Evolutionary conservation across 164 flowering plant genomes (phyloP).

Genomic region (Chimonanthus salicifolius): DNA sequence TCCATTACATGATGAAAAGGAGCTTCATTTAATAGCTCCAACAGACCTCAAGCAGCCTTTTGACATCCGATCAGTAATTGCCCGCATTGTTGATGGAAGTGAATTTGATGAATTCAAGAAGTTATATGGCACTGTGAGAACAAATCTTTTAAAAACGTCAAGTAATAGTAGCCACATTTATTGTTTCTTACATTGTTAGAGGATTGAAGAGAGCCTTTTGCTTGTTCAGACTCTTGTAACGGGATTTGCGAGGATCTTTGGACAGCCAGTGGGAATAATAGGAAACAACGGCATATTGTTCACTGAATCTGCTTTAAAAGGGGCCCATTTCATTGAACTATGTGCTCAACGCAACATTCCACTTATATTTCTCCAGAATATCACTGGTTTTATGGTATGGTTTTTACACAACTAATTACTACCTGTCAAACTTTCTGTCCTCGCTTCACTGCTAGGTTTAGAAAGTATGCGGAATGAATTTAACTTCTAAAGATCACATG

Average conservation of each 20-base stretch:
- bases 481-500: not conserved
- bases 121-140: slow-evolving; percentile 97
- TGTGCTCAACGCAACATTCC: slow-evolving; percentile 95
- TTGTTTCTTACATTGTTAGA: not conserved
- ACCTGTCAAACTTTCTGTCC: not conserved
- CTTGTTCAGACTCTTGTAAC: slow-evolving; percentile 92
- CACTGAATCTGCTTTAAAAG: slow-evolving; percentile 94
- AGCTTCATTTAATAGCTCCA: slow-evolving; percentile 86
- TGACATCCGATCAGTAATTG: slow-evolving; percentile 86
- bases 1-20: slow-evolving; percentile 78
- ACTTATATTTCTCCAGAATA: slow-evolving; percentile 92
- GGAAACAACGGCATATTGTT: slow-evolving; percentile 96
- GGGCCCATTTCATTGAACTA: slow-evolving; percentile 91
- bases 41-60: slow-evolving; percentile 82
- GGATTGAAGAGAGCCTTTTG: slow-evolving; percentile 1
- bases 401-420: not conserved
- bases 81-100: slow-evolving; percentile 92
- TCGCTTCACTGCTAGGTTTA: not conserved
- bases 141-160: slow-evolving; percentile 13
- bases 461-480: not conserved
- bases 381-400: slow-evolving; percentile 93
- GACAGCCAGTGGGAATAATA: slow-evolving; percentile 88
- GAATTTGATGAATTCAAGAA: slow-evolving; percentile 99
- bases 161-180: not conserved
- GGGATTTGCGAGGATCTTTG: slow-evolving; percentile 85